A percentile compares a stretch with the other conserved stretches of the same genome.
Conservation (phyloP, 495 filamentous ascomycete genomes). For the Aspergillus baeticus region DNA sequence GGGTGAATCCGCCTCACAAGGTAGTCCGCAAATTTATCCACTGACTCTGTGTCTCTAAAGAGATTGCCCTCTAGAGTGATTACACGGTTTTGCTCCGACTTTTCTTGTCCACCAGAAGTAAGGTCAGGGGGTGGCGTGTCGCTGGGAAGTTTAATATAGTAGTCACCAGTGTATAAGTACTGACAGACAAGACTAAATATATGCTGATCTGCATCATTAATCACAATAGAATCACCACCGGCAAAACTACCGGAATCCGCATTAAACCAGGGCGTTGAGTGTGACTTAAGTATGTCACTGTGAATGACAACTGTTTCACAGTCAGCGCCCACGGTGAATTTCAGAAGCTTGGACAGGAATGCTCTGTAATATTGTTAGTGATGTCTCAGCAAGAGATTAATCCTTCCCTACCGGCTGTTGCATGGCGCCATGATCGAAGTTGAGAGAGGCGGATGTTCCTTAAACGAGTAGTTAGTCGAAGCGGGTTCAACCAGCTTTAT, state of each 20-base stretch:
- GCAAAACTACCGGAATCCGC: neutral
- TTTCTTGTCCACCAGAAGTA: neutral
- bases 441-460: neutral
- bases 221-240: neutral
- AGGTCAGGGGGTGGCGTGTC: neutral
- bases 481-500: neutral
- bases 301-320: neutral
- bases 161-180: conserved; percentile 2
- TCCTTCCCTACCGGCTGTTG: neutral
- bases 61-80: neutral
- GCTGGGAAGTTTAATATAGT: neutral
- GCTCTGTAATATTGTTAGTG: neutral
- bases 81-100: neutral
- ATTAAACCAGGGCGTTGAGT: neutral
- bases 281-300: neutral
- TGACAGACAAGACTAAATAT: neutral
- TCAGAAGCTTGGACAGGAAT: conserved; percentile 1
- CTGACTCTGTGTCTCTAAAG: neutral
- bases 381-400: neutral
- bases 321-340: neutral
- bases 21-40: neutral
- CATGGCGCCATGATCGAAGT: neutral
- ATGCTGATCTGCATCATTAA: neutral
- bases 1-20: neutral
- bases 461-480: neutral